Evolutionary conservation across 176 grass and related monocot species (phyloP), one percentile per base, ranked within the genome.

Genomic region (Zea luxurians): DNA sequence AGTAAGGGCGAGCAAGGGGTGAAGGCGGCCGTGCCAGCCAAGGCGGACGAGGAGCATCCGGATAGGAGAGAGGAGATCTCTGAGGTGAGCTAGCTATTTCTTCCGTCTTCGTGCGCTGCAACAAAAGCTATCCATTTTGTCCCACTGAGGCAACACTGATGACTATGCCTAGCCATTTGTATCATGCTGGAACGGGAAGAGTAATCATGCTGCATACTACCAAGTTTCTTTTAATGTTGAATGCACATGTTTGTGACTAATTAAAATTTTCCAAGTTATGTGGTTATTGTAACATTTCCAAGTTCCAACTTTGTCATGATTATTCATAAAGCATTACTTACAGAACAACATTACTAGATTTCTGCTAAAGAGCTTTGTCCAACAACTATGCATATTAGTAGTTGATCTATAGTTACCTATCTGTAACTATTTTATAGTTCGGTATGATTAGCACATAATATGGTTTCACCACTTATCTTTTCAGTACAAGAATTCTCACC

Each of bases 131-230:
- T 75, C 64, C 36, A 4, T 15, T 73, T 43, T 64, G 82, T 63
- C 71, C 74, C 52, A 43, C 91, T 57, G 81, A 87, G 77, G 37
- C 72, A 80, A 78, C 75, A 37, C 3, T 94, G 15, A 27, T 57
- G 78, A 81, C 73, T 60, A 82, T 91, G 89, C 67, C 77, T 70
- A 65, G 74, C 15, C 71, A 69, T 73, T 78, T 66, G 40, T 88
- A 90, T 46, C 75, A 47, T 42, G 80, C 91, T 78, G 92, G 88
- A 66, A n/a, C n/a, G n/a, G n/a, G 86, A 94, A 87, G 86, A 79
- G 92, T 91, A 86, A 73, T 76, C 75, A 76, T 58, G 18, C 34
- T 66, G 42, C 48, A 60, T 78, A 5, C 43, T 40, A 65, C 21
- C 79, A n/a, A 36, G 36, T 3, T 37, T 18, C 44, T 80, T 71